Base-by-base conservation (phyloP, 2,329 filamentous ascomycete species). In the Zymoseptoria pseudotritici region DNA sequence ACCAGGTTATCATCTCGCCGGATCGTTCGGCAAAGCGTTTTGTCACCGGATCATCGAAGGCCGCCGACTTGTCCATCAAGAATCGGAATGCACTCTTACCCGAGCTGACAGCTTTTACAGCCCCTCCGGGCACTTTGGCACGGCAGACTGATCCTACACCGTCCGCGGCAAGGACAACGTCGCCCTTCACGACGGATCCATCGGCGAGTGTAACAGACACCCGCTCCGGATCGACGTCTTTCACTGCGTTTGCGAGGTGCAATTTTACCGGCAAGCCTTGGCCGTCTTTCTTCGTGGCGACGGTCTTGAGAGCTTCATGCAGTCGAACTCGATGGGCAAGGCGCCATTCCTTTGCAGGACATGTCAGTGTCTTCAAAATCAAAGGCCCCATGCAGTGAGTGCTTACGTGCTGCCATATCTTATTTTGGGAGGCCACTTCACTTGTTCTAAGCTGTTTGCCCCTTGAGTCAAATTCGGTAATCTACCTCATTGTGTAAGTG, bases 21-120 rank as follows among this genome's bases (percentile, higher is more conserved):
- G 24, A 52, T 46, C 64, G 57, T n/a, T 59, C 49, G 2, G 58
- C 54, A 1, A 58, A 80, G 75, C 3, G 77, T 24, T 66, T 78
- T 66, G 61, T 82, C 75, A 2, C 76, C 29, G 65, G 78, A 67
- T 73, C 77, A 50, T 67, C 72, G 3, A 74, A 56, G 0, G 75
- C 73, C 3, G 73, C 73, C 13, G 82, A 77, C 0, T 76, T 75
- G 0, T 77, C 73, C 0, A 85, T 75, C 5, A 84, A 68, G 69
- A 84, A 85, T 7, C 83, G 76, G 66, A 83, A 86, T 0, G 82
- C 82, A 50, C 78, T 81, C 67, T 83, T 83, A 2, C 82, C 82
- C 1, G 78, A 63, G 50, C 67, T 64, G n/a, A 65, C 67, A 3
- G 70, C 67, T 26, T 62, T 58, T 55, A 63, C 57, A 17, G 69